A percentile compares a stretch with the other conserved stretches of the same genome.
Evolutionary conservation across 2,329 filamentous ascomycete genomes (phyloP).

Genomic region (Botrytis tulipae): DNA sequence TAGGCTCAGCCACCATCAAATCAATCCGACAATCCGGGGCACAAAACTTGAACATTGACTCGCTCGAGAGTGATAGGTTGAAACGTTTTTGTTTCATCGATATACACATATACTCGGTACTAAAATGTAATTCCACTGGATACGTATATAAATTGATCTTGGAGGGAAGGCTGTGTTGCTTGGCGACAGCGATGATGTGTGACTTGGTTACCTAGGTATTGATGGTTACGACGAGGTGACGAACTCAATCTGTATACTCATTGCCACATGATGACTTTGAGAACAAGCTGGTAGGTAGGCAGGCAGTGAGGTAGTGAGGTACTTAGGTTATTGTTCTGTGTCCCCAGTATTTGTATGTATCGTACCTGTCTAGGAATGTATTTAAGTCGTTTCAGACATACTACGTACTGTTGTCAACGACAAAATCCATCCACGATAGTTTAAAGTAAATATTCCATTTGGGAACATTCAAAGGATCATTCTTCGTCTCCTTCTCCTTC

Average conservation of each 20-base stretch:
- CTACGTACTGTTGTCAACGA: not conserved
- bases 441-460: not conserved
- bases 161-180: constrained; percentile 17
- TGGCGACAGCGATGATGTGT: constrained; percentile 13
- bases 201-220: not conserved
- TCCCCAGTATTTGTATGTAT: not conserved
- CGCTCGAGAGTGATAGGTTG: not conserved
- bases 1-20: not conserved
- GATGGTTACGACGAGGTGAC: constrained; percentile 12
- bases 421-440: not conserved
- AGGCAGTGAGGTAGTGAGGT: too few relatives aligned
- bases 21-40: not conserved
- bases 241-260: not conserved
- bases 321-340: not conserved
- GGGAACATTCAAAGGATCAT: not conserved
- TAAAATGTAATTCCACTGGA: not conserved
- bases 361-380: not conserved
- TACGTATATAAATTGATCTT: not conserved
- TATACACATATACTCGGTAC: not conserved
- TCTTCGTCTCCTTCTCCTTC: not conserved
- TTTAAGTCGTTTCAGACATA: not conserved
- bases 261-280: not conserved
- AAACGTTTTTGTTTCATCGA: not conserved
- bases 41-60: not conserved
- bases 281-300: not conserved